phyloP scores from a whole-genome alignment of 345 rosid species.

The Camelina laxa region DNA sequence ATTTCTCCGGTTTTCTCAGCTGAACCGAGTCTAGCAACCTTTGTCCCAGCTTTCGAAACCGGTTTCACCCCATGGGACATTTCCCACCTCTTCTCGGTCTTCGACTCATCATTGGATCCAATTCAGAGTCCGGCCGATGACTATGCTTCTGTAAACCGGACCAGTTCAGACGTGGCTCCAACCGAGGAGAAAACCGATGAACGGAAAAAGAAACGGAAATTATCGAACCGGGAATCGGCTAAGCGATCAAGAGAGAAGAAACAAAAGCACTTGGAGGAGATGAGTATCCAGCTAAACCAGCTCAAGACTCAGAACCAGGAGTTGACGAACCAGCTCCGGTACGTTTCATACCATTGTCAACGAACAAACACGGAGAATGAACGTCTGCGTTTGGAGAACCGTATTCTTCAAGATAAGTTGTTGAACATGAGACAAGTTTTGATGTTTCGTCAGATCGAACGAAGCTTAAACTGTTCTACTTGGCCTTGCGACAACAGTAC shows the following conservation, averaged over 20 bases:
- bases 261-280: conserved; percentile 75
- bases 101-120: conserved; percentile 45
- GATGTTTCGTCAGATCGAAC: conserved; percentile 59
- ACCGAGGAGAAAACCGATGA: conserved; percentile 49
- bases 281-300: conserved; percentile 72
- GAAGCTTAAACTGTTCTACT: conserved; percentile 43
- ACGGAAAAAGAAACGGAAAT: conserved; percentile 67
- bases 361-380: conserved; percentile 59
- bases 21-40: conserved; percentile 47
- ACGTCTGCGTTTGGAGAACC: conserved; percentile 63
- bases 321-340: conserved; percentile 59
- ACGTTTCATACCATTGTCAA: conserved; percentile 49
- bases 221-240: conserved; percentile 95
- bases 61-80: conserved; percentile 63
- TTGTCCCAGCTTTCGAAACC: conserved; percentile 50
- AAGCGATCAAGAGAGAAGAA: conserved; percentile 87
- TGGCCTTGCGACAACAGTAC: conserved; percentile 57
- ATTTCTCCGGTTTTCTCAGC: conserved; percentile 47
- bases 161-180: conserved; percentile 10
- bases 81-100: conserved; percentile 45
- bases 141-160: conserved; percentile 42
- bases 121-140: conserved; percentile 42
- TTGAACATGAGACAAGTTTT: conserved; percentile 56
- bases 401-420: conserved; percentile 60
- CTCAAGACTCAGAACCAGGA: conserved; percentile 74